phyloP scores from a whole-genome alignment of 169 alveolate genomes.

The Plasmodium gallinaceum region DNA sequence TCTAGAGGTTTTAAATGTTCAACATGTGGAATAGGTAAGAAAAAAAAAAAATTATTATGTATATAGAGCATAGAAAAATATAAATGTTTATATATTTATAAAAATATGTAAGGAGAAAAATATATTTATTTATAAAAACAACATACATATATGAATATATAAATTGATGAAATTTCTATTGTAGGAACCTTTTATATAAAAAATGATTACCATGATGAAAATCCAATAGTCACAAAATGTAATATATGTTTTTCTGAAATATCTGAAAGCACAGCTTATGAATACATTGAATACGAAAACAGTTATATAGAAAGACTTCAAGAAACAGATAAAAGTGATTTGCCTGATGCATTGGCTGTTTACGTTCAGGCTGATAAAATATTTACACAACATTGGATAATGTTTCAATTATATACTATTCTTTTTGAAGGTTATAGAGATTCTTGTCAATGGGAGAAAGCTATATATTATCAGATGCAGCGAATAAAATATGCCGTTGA shows the following conservation, averaged over 20 bases:
- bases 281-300: constrained; percentile 70
- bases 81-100: no score
- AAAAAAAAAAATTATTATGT: neutral
- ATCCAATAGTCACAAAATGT: constrained; percentile 57
- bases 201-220: constrained; percentile 46
- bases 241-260: constrained; percentile 51
- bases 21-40: constrained; percentile 83
- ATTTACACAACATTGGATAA: constrained; percentile 84
- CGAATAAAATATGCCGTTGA: constrained; percentile 80
- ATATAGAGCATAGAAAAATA: neutral
- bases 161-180: neutral
- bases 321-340: constrained; percentile 81
- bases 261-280: constrained; percentile 64
- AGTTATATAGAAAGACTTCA: constrained; percentile 80
- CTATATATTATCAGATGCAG: constrained; percentile 79
- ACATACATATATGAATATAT: neutral
- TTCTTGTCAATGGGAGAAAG: constrained; percentile 75
- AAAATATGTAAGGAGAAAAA: neutral
- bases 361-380: constrained; percentile 83
- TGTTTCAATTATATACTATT: constrained; percentile 81
- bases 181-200: constrained; percentile 74
- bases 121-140: neutral
- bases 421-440: constrained; percentile 83
- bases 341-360: constrained; percentile 81
- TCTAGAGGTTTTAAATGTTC: constrained; percentile 88